A percentile compares a stretch with the other conserved stretches of the same genome.
phyloP scores from a whole-genome alignment of 1,284 basidiomycete species.

The Phaffia rhodozyma region DNA sequence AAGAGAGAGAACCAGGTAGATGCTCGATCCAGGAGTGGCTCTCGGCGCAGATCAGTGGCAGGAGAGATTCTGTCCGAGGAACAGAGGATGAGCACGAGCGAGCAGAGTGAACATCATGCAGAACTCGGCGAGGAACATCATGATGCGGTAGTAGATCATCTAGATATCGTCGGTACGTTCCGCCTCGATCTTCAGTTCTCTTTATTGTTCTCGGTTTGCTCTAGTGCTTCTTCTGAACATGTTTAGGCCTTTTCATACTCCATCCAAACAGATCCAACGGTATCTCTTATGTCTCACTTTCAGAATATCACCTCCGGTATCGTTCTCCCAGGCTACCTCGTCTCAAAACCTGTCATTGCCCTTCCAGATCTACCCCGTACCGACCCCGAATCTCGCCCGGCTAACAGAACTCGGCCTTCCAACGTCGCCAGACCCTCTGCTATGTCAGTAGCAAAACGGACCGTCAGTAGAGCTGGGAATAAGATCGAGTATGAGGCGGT shows the following conservation, averaged over 20 bases:
- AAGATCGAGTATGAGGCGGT: not conserved
- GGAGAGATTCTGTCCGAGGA: not conserved
- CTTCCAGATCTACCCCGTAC: conserved; percentile 1
- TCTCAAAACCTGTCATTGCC: conserved; percentile 1
- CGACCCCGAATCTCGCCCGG: not conserved
- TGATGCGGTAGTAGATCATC: conserved; percentile 11
- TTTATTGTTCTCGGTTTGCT: no score
- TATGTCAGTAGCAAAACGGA: not conserved
- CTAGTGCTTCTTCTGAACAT: not conserved
- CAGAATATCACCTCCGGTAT: conserved; percentile 15
- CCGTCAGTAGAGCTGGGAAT: not conserved
- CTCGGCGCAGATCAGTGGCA: not conserved
- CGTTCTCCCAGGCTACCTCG: conserved; percentile 10
- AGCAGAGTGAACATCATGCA: conserved; percentile 3
- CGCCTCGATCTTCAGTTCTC: not conserved
- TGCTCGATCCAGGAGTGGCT: not conserved
- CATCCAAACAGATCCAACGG: conserved; percentile 4
- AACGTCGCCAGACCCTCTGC: not conserved
- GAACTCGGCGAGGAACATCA: conserved; percentile 12
- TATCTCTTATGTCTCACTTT: conserved; percentile 12
- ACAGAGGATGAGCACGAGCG: not conserved
- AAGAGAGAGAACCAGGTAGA: not conserved
- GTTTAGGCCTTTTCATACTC: not conserved
- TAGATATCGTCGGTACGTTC: conserved; percentile 12
- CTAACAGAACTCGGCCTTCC: not conserved